Conservation (phyloP, 106 monocot species). For the Gastrodia elata region DNA sequence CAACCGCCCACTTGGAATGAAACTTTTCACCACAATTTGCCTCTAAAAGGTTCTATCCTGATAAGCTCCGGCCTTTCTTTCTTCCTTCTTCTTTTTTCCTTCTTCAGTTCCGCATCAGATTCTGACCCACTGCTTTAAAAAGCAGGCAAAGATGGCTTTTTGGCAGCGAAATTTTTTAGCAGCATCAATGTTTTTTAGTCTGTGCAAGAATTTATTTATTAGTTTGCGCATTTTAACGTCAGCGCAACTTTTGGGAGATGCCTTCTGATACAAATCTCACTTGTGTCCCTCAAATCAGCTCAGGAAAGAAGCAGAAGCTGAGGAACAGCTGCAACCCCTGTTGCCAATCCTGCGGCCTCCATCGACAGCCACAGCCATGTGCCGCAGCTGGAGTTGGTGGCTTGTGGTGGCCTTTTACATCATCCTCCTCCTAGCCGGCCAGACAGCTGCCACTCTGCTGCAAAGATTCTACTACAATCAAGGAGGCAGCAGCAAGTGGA, state of each 20-base stretch:
- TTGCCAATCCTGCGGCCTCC: not conserved
- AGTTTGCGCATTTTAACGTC: too few species aligned
- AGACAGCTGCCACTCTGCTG: slow-evolving; percentile 14
- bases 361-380: not conserved
- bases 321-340: not conserved
- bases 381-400: slow-evolving; percentile 7
- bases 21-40: not conserved
- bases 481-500: slow-evolving; percentile 19
- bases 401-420: slow-evolving; percentile 6
- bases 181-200: too few species aligned
- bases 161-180: not conserved
- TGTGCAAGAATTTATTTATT: too few species aligned
- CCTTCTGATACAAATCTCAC: not conserved
- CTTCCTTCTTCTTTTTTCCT: not conserved
- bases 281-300: not conserved
- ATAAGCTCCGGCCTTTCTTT: not conserved
- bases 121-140: too few species aligned
- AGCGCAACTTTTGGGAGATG: too few species aligned
- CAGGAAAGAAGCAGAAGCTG: slow-evolving; percentile 2
- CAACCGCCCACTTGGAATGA: not conserved
- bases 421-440: slow-evolving; percentile 12
- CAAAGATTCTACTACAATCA: slow-evolving; percentile 20
- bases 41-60: not conserved
- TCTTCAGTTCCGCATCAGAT: too few species aligned
- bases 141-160: not conserved